phyloP scores from a whole-genome alignment of 164 flowering plant species.

The Chimonanthus praecox region DNA sequence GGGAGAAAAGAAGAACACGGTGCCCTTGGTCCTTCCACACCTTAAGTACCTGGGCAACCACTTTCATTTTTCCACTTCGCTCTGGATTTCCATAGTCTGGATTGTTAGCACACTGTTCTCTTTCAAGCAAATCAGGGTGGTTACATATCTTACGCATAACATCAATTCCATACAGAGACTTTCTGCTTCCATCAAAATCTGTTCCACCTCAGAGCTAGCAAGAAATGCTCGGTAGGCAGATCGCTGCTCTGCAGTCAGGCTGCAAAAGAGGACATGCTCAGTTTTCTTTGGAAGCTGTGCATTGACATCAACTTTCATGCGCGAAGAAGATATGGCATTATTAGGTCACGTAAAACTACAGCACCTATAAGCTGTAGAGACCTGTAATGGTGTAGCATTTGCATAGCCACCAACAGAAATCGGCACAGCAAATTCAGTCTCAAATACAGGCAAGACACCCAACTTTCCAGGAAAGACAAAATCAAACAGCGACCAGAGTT shows the following conservation, averaged over 20 bases:
- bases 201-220: constrained; percentile 97
- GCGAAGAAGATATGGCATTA: constrained; percentile 98
- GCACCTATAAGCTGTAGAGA: constrained; percentile 99
- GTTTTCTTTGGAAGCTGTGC: constrained; percentile 92
- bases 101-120: constrained; percentile 66
- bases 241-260: constrained; percentile 79
- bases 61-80: constrained; percentile 99
- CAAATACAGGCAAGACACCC: constrained; percentile 96
- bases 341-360: constrained; percentile 88
- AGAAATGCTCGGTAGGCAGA: constrained; percentile 88
- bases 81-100: constrained; percentile 92
- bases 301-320: constrained; percentile 94
- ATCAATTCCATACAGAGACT: constrained; percentile 96
- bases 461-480: constrained; percentile 99
- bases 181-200: constrained; percentile 82
- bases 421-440: constrained; percentile 95
- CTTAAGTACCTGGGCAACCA: constrained; percentile 78
- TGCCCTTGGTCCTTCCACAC: constrained; percentile 96
- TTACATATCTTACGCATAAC: constrained; percentile 98
- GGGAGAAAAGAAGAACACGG: constrained; percentile 88
- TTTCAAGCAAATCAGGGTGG: constrained; percentile 98
- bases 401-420: constrained; percentile 98
- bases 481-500: constrained; percentile 96
- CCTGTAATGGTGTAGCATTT: constrained; percentile 97
- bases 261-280: constrained; percentile 97